Evolutionary conservation across 2,329 filamentous ascomycete genomes (phyloP).

Genomic region (Talaromyces sp.): DNA sequence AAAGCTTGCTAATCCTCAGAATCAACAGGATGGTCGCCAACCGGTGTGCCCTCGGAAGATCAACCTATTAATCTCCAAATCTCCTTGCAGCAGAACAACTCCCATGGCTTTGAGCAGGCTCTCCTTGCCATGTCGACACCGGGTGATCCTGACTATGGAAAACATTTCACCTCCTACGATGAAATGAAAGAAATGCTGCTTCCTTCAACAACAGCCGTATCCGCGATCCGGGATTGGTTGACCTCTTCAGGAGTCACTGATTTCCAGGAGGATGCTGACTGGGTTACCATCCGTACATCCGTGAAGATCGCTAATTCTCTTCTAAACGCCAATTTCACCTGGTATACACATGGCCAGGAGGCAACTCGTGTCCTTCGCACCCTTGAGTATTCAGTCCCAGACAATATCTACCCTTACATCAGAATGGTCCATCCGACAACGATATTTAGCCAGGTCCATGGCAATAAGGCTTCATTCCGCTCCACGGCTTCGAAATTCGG

Average conservation of each 20-base stretch:
- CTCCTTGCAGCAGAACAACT: conserved; percentile 48
- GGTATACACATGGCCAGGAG: conserved; percentile 51
- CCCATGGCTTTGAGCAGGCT: conserved; percentile 55
- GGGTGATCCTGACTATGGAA: conserved; percentile 58
- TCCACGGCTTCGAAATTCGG: neutral
- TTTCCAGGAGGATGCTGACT: conserved; percentile 56
- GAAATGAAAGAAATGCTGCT: conserved; percentile 57
- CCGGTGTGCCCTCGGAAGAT: neutral
- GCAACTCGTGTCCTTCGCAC: conserved; percentile 53
- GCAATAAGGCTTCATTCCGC: neutral
- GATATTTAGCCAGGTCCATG: conserved; percentile 46
- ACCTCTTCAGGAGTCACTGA: conserved; percentile 48
- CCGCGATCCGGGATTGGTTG: conserved; percentile 59
- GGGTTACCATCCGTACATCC: conserved; percentile 57
- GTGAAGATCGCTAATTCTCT: conserved; percentile 52
- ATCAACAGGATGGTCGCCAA: conserved; percentile 4
- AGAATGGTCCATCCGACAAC: conserved; percentile 66
- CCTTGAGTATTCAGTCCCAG: conserved; percentile 62
- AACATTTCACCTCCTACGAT: conserved; percentile 57
- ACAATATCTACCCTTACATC: conserved; percentile 54
- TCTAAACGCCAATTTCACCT: conserved; percentile 58
- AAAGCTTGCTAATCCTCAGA: neutral
- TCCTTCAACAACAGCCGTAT: conserved; percentile 50
- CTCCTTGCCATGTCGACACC: conserved; percentile 63
- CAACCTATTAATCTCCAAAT: conserved; percentile 9